A percentile compares a stretch with the other conserved stretches of the same genome.
These are phyloP conservation scores for Trichoderma semiorbis DNA, from an alignment of 2,329 filamentous ascomycete species.

Conservation along the genomic window DNA sequence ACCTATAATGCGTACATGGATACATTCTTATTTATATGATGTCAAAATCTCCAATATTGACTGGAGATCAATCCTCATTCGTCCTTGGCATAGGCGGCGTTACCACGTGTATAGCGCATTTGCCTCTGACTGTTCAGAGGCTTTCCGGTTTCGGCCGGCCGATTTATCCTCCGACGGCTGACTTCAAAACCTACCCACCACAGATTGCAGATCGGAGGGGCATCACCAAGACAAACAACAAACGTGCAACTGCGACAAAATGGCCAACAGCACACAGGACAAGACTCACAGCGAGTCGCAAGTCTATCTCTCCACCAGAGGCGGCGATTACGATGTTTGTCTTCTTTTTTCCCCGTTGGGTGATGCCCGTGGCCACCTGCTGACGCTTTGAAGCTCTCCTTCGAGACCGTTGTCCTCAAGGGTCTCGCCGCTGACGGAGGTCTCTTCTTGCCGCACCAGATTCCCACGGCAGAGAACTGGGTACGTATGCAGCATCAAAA, in stretches of 20 bases:
- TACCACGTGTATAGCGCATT: background rate
- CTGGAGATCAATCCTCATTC: background rate
- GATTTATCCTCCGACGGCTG: conserved; percentile 5
- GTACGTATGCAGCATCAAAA: background rate
- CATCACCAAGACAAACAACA: conserved; percentile 7
- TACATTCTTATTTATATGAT: background rate
- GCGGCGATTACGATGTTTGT: conserved; percentile 28
- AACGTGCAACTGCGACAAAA: conserved; percentile 16
- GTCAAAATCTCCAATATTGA: background rate
- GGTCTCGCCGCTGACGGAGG: conserved; percentile 84
- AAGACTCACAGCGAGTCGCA: conserved; percentile 27
- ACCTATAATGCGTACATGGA: background rate
- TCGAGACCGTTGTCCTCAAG: conserved; percentile 87
- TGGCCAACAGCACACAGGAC: conserved; percentile 23
- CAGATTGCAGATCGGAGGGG: conserved; percentile 5
- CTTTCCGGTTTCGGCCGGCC: conserved; percentile 14
- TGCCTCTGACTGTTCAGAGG: background rate
- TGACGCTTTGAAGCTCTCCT: conserved; percentile 62
- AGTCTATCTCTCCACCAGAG: conserved; percentile 28
- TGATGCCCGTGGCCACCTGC: background rate
- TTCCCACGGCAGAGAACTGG: conserved; percentile 48
- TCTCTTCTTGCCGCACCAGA: conserved; percentile 82
- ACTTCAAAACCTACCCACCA: conserved; percentile 9
- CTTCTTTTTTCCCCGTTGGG: background rate
- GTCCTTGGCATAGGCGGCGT: background rate